Conservation (phyloP, 768 basidiomycete species). For the Suillus americanus region DNA sequence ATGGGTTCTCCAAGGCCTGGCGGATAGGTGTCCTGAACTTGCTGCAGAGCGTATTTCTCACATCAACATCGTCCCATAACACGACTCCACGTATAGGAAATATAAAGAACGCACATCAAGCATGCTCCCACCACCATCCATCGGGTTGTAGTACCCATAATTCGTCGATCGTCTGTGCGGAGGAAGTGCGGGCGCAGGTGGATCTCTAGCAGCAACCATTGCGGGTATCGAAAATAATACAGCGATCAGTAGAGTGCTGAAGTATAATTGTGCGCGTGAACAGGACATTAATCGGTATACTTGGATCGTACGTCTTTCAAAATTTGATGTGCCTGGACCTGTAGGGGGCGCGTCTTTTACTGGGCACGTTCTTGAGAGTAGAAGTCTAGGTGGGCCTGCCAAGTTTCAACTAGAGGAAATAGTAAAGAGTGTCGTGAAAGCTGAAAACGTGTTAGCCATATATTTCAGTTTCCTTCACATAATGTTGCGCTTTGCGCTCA, state of each 20-base stretch:
- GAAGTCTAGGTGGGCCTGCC: slow-evolving; percentile 5
- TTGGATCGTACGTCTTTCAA: neutral
- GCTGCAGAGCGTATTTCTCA: slow-evolving; percentile 32
- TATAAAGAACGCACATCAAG: slow-evolving; percentile 56
- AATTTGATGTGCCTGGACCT: neutral
- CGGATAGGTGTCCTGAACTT: slow-evolving; percentile 59
- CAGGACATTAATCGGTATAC: neutral
- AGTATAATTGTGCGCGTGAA: slow-evolving; percentile 1
- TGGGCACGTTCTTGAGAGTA: neutral
- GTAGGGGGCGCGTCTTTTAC: neutral
- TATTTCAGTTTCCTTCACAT: neutral
- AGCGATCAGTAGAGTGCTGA: slow-evolving; percentile 9
- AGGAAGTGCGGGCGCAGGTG: slow-evolving; percentile 6
- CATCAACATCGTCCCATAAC: neutral
- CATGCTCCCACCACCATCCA: slow-evolving; percentile 59
- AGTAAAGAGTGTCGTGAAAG: neutral
- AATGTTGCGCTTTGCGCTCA: neutral
- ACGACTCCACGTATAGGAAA: neutral
- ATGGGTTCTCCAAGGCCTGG: slow-evolving; percentile 82
- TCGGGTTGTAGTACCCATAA: slow-evolving; percentile 61
- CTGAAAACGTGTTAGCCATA: neutral
- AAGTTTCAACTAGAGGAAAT: neutral
- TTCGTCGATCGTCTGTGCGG: slow-evolving; percentile 23
- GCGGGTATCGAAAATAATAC: slow-evolving; percentile 10
- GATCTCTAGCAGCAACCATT: slow-evolving; percentile 13